Conservation (phyloP, 192 early-diverging fungal species). For the Ramicandelaber brevisporus region DNA sequence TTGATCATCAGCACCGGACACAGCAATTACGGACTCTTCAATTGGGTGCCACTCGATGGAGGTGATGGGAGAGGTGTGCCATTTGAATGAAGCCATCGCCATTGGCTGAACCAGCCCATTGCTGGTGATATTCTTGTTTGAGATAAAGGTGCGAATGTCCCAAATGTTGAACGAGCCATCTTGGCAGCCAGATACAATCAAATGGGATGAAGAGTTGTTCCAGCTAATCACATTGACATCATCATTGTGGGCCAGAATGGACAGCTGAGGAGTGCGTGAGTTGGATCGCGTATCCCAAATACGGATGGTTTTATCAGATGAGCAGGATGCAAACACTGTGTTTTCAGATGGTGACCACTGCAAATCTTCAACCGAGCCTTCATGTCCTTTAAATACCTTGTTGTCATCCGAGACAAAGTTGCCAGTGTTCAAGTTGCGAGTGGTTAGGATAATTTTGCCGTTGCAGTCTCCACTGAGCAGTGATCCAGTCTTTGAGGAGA, state of each 20-base stretch:
- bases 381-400: constrained; percentile 66
- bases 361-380: constrained; percentile 73
- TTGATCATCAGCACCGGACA: constrained; percentile 85
- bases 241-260: constrained; percentile 47
- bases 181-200: constrained; percentile 81
- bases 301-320: constrained; percentile 71
- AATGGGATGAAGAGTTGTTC: constrained; percentile 63
- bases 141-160: constrained; percentile 52
- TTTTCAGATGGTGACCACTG: constrained; percentile 88
- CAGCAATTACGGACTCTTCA: constrained; percentile 76
- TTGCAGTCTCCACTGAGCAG: constrained; percentile 70
- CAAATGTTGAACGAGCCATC: constrained; percentile 86
- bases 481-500: constrained; percentile 35
- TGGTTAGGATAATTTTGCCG: constrained; percentile 62
- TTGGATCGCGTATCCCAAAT: constrained; percentile 84
- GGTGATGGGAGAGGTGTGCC: constrained; percentile 79
- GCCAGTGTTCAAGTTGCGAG: constrained; percentile 25
- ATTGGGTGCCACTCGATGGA: constrained; percentile 93
- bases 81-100: constrained; percentile 80
- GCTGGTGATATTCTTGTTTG: too few species aligned
- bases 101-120: constrained; percentile 13
- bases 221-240: constrained; percentile 96
- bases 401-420: constrained; percentile 42
- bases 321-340: constrained; percentile 79
- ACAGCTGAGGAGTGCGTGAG: constrained; percentile 38